These are phyloP conservation scores for Capronia coronata DNA, from an alignment of 2,329 filamentous ascomycete species.

Conservation along the genomic window DNA sequence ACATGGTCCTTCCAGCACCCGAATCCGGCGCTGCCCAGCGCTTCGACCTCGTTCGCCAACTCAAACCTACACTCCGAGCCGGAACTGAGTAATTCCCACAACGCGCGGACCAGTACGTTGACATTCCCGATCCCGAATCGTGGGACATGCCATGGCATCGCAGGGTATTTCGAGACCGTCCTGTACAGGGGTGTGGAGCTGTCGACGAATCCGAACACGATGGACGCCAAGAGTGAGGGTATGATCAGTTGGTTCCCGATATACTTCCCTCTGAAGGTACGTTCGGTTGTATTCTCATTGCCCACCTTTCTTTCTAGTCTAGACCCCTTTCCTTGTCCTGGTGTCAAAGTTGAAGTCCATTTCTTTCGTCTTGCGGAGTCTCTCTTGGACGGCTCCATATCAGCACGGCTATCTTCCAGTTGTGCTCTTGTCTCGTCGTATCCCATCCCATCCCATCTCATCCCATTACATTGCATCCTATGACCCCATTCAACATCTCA, in stretches of 20 bases:
- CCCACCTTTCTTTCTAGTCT: not conserved
- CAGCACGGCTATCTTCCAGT: too few relatives aligned
- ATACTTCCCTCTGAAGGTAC: constrained; percentile 87
- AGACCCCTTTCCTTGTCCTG: too few relatives aligned
- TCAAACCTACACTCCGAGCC: constrained; percentile 38
- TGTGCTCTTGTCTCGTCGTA: too few relatives aligned
- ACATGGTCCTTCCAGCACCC: constrained; percentile 41
- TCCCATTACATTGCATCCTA: too few relatives aligned
- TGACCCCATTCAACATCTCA: too few relatives aligned
- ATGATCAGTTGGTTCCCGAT: constrained; percentile 99
- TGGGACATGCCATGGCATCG: constrained; percentile 83
- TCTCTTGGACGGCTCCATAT: too few relatives aligned
- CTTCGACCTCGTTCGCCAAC: constrained; percentile 28
- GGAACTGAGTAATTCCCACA: constrained; percentile 67
- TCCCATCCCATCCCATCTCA: too few relatives aligned
- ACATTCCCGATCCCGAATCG: constrained; percentile 71
- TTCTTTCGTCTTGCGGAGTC: too few relatives aligned
- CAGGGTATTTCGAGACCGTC: constrained; percentile 94
- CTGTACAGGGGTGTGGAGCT: constrained; percentile 60
- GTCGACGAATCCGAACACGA: constrained; percentile 85
- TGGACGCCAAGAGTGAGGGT: constrained; percentile 85
- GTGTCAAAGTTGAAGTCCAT: too few relatives aligned
- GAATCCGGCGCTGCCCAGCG: constrained; percentile 26
- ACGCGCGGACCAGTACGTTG: constrained; percentile 69
- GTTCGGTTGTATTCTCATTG: not conserved